Conservation (phyloP, 805 yeast species). For the Tetrapisispora namnaoensis region DNA sequence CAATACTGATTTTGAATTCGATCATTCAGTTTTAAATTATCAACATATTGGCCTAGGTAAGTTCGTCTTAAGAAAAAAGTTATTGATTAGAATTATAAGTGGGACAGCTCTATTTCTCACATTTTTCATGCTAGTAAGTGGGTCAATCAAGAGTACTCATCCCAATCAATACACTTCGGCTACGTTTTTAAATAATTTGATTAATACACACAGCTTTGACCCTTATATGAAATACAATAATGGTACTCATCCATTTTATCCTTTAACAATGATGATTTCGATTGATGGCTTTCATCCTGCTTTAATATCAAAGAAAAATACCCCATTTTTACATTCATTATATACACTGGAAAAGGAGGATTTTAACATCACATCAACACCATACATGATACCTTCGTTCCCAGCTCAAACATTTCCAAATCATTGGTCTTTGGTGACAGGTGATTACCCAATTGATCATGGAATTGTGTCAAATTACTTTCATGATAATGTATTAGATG, state of each 20-base stretch:
- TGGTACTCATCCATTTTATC: constrained; percentile 59
- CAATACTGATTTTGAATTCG: neutral
- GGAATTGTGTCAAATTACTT: constrained; percentile 54
- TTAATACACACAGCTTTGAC: constrained; percentile 8
- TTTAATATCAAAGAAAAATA: constrained; percentile 51
- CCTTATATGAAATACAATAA: constrained; percentile 31
- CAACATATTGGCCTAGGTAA: neutral
- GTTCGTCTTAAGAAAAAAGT: neutral
- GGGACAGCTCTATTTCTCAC: neutral
- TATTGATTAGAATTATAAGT: constrained; percentile 3
- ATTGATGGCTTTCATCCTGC: constrained; percentile 91
- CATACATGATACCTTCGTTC: constrained; percentile 78
- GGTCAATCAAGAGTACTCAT: neutral
- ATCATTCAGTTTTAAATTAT: neutral
- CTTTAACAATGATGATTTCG: constrained; percentile 75
- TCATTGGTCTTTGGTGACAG: constrained; percentile 87
- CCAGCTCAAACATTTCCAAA: constrained; percentile 88
- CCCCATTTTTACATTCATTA: constrained; percentile 63
- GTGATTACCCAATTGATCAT: constrained; percentile 71
- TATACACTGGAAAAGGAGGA: constrained; percentile 39
- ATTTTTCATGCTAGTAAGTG: neutral
- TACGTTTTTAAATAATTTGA: neutral
- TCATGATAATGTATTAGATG: constrained; percentile 43
- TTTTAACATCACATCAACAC: constrained; percentile 32
- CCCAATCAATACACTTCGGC: neutral